These are phyloP conservation scores for Linnemannia elongata DNA, from an alignment of 192 early-diverging fungal genomes.

Conservation along the genomic window DNA sequence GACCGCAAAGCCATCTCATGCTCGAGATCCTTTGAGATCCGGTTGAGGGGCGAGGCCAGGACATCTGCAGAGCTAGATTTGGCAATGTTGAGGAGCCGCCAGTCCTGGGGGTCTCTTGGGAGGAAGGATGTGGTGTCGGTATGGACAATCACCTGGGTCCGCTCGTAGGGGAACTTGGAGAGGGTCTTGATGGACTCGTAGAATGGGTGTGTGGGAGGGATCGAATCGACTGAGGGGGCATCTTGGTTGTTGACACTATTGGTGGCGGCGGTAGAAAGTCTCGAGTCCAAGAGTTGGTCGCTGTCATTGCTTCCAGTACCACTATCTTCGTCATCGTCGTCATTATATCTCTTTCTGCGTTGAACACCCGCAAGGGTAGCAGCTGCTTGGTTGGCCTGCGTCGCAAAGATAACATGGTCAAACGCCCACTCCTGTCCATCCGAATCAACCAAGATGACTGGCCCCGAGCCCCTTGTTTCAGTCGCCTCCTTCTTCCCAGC, in stretches of 20 bases:
- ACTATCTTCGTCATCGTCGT: constrained; percentile 1
- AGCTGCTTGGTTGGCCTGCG: constrained; percentile 52
- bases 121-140: constrained; percentile 59
- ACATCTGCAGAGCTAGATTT: constrained; percentile 35
- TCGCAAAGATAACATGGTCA: constrained; percentile 54
- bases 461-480: not conserved
- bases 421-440: constrained; percentile 10
- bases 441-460: constrained; percentile 36
- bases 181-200: constrained; percentile 56
- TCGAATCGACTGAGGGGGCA: not conserved
- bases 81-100: constrained; percentile 61
- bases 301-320: constrained; percentile 14
- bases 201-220: constrained; percentile 12
- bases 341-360: constrained; percentile 4
- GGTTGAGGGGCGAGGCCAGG: constrained; percentile 28
- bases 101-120: constrained; percentile 45
- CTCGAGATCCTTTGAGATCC: constrained; percentile 24
- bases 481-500: not conserved
- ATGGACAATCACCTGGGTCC: constrained; percentile 61
- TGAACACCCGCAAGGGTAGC: constrained; percentile 17
- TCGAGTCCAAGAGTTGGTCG: constrained; percentile 12
- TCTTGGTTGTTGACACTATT: not conserved
- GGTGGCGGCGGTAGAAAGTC: not conserved
- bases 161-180: constrained; percentile 59
- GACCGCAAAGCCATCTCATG: constrained; percentile 19